These are phyloP conservation scores for Anthoceros angustus DNA, from an alignment of 225 moss, liverwort and hornwort genomes.

Conservation along the genomic window DNA sequence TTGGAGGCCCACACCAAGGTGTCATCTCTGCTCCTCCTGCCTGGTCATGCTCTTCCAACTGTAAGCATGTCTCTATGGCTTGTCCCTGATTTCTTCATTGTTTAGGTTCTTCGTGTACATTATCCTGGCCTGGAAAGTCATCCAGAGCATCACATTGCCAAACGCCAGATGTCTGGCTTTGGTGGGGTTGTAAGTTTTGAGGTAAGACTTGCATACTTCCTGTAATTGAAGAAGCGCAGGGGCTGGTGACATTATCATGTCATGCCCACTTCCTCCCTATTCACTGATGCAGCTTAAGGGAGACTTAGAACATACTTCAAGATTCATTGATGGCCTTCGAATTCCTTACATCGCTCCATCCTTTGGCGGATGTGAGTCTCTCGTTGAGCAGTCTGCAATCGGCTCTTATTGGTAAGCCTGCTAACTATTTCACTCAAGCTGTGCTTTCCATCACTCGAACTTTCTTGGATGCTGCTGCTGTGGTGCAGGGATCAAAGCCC, in stretches of 20 bases:
- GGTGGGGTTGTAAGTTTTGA: conserved; percentile 99
- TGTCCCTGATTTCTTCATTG: background rate
- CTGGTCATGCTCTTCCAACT: background rate
- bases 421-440: too few relatives aligned
- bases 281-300: conserved; percentile 44
- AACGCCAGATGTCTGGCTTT: conserved; percentile 93
- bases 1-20: conserved; percentile 86
- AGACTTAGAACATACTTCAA: conserved; percentile 71
- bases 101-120: conserved; percentile 91
- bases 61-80: too few relatives aligned
- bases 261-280: background rate
- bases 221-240: background rate
- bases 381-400: conserved; percentile 96
- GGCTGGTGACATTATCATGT: background rate
- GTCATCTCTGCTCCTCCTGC: background rate
- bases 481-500: conserved; percentile 78
- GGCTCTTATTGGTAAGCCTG: conserved; percentile 37
- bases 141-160: conserved; percentile 94
- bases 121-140: conserved; percentile 99
- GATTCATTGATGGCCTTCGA: conserved; percentile 75
- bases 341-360: conserved; percentile 98
- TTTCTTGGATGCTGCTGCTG: background rate
- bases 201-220: conserved; percentile 16
- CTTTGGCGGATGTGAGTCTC: conserved; percentile 79
- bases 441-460: too few relatives aligned